Percentiles rank a stretch among this genome's conserved stretches.
Conservation (phyloP, 1,139 yeast genomes). For the Geotrichum aggregatum region DNA sequence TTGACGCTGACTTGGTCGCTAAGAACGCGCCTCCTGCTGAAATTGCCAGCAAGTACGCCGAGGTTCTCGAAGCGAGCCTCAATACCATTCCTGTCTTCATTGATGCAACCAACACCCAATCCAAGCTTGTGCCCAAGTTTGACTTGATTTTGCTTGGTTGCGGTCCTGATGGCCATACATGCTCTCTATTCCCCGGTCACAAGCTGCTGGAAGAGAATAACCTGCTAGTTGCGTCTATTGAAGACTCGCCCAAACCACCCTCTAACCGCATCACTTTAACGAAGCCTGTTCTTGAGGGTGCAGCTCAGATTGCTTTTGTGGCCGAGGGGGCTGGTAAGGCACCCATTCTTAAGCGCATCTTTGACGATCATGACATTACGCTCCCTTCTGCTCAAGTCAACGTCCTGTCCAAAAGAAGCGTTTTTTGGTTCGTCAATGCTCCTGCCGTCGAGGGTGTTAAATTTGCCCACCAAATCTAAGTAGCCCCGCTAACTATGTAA, state of each 20-base stretch:
- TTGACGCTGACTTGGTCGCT: conserved; percentile 56
- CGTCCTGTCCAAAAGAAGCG: conserved; percentile 43
- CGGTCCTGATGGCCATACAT: conserved; percentile 75
- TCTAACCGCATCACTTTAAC: conserved; percentile 72
- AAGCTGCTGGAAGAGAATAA: conserved; percentile 32
- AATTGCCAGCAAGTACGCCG: conserved; percentile 12
- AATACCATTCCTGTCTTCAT: conserved; percentile 8
- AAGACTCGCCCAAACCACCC: conserved; percentile 73
- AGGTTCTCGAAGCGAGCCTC: conserved; percentile 7
- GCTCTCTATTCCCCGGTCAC: conserved; percentile 64
- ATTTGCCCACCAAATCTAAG: conserved; percentile 13
- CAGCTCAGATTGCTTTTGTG: conserved; percentile 66
- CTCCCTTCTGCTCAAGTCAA: conserved; percentile 78
- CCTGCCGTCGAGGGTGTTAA: conserved; percentile 64
- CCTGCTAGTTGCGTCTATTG: conserved; percentile 42
- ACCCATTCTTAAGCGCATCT: conserved; percentile 64
- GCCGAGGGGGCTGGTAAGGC: conserved; percentile 89
- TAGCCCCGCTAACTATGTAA: background rate
- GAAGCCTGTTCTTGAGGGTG: conserved; percentile 56
- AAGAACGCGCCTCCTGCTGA: conserved; percentile 28
- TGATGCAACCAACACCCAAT: conserved; percentile 9
- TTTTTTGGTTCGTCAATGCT: conserved; percentile 77
- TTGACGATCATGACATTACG: conserved; percentile 44
- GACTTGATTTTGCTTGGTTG: conserved; percentile 67
- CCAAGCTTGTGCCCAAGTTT: conserved; percentile 35